A percentile compares a stretch with the other conserved stretches of the same genome.
Conservation (phyloP, 2,329 filamentous ascomycete species). For the Periconia sp. region DNA sequence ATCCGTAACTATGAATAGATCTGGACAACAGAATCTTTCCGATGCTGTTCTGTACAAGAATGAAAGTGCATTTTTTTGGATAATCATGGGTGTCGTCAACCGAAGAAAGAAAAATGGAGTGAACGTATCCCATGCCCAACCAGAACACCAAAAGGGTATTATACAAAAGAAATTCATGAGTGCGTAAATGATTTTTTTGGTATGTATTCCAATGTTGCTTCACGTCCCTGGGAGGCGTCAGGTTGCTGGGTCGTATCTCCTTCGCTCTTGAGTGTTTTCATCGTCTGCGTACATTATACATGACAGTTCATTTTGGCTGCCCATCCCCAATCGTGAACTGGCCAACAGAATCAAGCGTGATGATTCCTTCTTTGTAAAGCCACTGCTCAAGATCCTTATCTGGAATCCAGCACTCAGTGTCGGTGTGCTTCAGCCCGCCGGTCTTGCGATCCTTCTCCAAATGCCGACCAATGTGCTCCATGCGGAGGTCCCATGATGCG, state of each 20-base stretch:
- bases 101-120: background rate
- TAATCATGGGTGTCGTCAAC: background rate
- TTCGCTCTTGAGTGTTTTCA: background rate
- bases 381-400: conserved; percentile 41
- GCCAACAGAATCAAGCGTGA: conserved; percentile 27
- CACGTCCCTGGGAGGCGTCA: background rate
- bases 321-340: conserved; percentile 41
- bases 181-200: background rate
- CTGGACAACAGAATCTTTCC: background rate
- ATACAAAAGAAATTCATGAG: conserved; percentile 2
- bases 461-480: conserved; percentile 86
- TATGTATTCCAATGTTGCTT: background rate
- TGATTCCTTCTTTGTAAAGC: conserved; percentile 42
- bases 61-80: background rate
- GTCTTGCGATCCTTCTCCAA: conserved; percentile 60
- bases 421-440: conserved; percentile 11
- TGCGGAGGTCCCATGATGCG: conserved; percentile 74
- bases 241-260: background rate
- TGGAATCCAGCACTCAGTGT: conserved; percentile 25
- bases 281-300: background rate
- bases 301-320: background rate
- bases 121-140: background rate
- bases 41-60: background rate
- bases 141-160: conserved; percentile 3
- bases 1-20: background rate